Evolutionary conservation across 352 stramenopile genomes (phyloP), one percentile per base, ranked within the genome.

Genomic region (Plasmopara muralis): DNA sequence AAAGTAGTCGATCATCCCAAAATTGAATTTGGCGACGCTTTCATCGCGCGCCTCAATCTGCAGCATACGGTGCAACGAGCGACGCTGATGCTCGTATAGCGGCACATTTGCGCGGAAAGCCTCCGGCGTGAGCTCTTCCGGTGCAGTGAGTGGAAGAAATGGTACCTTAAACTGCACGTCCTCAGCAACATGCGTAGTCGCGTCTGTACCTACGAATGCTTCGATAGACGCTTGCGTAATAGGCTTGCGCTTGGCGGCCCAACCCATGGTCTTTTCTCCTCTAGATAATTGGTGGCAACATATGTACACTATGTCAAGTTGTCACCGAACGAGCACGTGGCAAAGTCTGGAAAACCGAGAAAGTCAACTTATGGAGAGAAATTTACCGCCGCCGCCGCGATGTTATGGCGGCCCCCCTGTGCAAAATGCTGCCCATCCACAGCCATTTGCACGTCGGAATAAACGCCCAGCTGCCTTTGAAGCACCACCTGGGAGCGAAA

Each of bases 151-250:
- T 35, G 84, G 84, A 37, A 95, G 64, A 47, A 89, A 93, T 29
- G 84, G 84, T 34, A 95, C 81, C 63, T 90, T 85, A 50, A 92
- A 83, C 48, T 85, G 63, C 58, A 87, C 62, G 50, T 92, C 66
- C 48, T 85, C 67, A n/a, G 67, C 42, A 15, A 87, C 64, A 18
- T 47, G 58, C 33, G 54, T 62, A 39, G 38, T 47, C 28, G 55
- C 44, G 18, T 51, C 50, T 9, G 66, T 65, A 28, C 67, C 56
- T 31, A 88, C 70, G 52, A 85, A 88, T 13, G 70, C 35, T 25
- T 72, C 72, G 47, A 88, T 87, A 31, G 68, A 74, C 35, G 68
- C 64, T 54, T 87, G 77, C 35, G 56, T 66, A 37, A 54, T 57
- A 43, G 52, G 35, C 57, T 60, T 68, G 41, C 52, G 57, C 51